phyloP scores from a whole-genome alignment of 2,329 filamentous ascomycete genomes.

The Dactylellina parvicollis region DNA sequence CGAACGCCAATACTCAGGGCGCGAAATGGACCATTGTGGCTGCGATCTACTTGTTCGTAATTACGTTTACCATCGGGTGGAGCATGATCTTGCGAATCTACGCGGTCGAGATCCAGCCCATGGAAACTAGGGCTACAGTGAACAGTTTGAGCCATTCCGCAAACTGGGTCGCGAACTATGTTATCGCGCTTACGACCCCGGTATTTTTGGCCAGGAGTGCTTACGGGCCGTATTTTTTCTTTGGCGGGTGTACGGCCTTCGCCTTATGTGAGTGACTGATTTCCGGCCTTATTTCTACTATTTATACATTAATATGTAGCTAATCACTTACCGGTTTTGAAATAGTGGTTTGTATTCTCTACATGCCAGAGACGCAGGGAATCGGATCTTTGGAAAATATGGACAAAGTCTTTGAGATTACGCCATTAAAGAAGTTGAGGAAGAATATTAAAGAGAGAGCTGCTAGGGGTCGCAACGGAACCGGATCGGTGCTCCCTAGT shows the following conservation, averaged over 20 bases:
- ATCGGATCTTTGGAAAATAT: slow-evolving; percentile 52
- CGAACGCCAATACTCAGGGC: slow-evolving; percentile 60
- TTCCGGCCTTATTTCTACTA: too few relatives aligned
- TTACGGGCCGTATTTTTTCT: slow-evolving; percentile 65
- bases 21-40: slow-evolving; percentile 67
- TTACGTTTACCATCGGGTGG: slow-evolving; percentile 66
- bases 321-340: too few relatives aligned
- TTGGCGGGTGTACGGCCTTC: slow-evolving; percentile 62
- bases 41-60: slow-evolving; percentile 65
- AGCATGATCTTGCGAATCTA: slow-evolving; percentile 69
- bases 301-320: too few relatives aligned
- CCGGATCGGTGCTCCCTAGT: slow-evolving; percentile 22
- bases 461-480: slow-evolving; percentile 19
- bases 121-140: slow-evolving; percentile 67
- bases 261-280: slow-evolving; percentile 59
- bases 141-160: slow-evolving; percentile 67
- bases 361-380: slow-evolving; percentile 50
- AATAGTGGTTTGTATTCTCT: slow-evolving; percentile 44
- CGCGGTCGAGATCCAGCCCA: slow-evolving; percentile 69
- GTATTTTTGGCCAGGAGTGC: slow-evolving; percentile 58
- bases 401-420: slow-evolving; percentile 52
- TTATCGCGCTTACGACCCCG: slow-evolving; percentile 64
- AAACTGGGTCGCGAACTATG: slow-evolving; percentile 66
- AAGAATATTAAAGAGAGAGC: slow-evolving; percentile 40
- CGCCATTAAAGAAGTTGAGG: slow-evolving; percentile 42